Conservation (phyloP, 306 rosid genomes). For the Erythrophleum fordii region DNA sequence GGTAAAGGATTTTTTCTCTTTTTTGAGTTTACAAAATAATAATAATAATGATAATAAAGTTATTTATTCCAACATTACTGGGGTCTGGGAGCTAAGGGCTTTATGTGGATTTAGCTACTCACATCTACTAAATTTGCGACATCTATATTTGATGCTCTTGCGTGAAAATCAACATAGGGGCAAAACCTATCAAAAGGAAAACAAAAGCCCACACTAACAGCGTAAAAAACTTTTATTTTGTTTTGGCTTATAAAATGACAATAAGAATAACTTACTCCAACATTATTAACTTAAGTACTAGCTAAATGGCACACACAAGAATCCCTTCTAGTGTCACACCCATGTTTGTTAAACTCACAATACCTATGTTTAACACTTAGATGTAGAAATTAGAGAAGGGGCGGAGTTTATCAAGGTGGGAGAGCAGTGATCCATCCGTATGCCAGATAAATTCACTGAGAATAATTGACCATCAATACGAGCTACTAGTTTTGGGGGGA, state of each 20-base stretch:
- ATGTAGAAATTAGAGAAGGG: too few species aligned
- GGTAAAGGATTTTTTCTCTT: neutral
- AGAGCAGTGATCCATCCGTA: too few species aligned
- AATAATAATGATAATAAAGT: neutral
- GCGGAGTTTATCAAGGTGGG: too few species aligned
- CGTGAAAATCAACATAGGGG: neutral
- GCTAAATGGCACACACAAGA: neutral
- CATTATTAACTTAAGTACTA: neutral
- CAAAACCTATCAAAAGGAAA: neutral
- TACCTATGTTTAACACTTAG: too few species aligned
- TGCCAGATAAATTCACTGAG: too few species aligned
- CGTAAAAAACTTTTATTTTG: neutral
- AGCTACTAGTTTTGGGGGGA: neutral
- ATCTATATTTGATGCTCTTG: neutral
- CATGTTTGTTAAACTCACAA: neutral
- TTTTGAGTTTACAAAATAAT: neutral
- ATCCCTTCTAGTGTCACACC: neutral
- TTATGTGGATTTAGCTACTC: neutral
- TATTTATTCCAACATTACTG: neutral
- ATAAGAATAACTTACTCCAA: too few species aligned
- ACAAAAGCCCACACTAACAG: neutral
- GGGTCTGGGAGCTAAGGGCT: neutral
- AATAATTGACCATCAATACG: too few species aligned
- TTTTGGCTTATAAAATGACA: too few species aligned
- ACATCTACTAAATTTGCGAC: neutral